A percentile compares a stretch with the other conserved stretches of the same genome.
Conservation (phyloP, 768 basidiomycete genomes). For the Obba rivulosa region DNA sequence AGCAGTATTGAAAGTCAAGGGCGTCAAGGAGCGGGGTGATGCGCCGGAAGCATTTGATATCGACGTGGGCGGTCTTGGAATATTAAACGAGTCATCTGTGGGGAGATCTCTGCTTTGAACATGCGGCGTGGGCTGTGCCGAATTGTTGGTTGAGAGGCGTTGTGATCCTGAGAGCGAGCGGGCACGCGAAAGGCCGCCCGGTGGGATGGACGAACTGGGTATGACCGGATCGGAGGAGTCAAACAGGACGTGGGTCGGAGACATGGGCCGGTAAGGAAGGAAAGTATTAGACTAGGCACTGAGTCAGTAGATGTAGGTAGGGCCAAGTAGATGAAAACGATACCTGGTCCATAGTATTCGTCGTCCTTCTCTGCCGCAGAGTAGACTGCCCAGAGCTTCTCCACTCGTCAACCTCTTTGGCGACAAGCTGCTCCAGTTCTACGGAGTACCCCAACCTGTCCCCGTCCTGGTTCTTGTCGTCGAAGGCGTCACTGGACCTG, state of each 20-base stretch:
- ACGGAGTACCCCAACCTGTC: slow-evolving; percentile 21
- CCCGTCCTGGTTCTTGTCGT: slow-evolving; percentile 1
- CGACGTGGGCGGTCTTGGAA: slow-evolving; percentile 10
- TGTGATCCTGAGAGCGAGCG: neutral
- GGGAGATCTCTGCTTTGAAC: neutral
- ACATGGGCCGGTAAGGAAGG: slow-evolving; percentile 42
- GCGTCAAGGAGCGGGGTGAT: slow-evolving; percentile 10
- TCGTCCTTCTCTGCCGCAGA: slow-evolving; percentile 18
- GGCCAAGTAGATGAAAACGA: slow-evolving; percentile 8
- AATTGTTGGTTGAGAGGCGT: slow-evolving; percentile 3
- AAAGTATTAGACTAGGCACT: slow-evolving; percentile 36
- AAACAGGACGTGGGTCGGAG: slow-evolving; percentile 43
- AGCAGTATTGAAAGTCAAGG: slow-evolving; percentile 6
- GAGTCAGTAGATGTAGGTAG: neutral
- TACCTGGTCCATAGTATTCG: slow-evolving; percentile 45
- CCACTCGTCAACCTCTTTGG: slow-evolving; percentile 51
- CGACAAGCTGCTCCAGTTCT: slow-evolving; percentile 50
- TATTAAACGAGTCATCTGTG: neutral
- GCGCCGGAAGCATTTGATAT: slow-evolving; percentile 7
- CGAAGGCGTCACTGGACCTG: neutral
- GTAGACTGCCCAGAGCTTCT: slow-evolving; percentile 31
- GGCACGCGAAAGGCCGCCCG: neutral
- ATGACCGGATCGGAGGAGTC: slow-evolving; percentile 26
- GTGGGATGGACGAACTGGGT: slow-evolving; percentile 3
- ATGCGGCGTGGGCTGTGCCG: neutral